These are phyloP conservation scores for Penicillium macrosclerotiorum DNA, from an alignment of 495 filamentous ascomycete genomes.

Conservation along the genomic window DNA sequence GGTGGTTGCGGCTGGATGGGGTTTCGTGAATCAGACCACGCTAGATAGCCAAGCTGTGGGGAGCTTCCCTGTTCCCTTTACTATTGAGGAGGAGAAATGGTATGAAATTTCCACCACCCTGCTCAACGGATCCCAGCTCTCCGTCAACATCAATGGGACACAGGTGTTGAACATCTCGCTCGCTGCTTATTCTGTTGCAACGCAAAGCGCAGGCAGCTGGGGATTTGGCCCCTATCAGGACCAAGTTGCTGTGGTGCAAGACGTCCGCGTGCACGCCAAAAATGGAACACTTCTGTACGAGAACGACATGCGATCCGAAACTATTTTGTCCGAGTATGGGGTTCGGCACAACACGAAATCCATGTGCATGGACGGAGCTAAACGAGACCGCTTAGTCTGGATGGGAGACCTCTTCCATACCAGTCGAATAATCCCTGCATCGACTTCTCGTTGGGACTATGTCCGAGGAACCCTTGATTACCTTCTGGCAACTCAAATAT, in stretches of 20 bases:
- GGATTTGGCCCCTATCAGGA: slow-evolving; percentile 35
- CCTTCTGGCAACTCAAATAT: not conserved
- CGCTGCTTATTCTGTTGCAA: not conserved
- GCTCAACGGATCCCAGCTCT: not conserved
- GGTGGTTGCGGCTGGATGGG: slow-evolving; percentile 1
- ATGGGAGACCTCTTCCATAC: slow-evolving; percentile 23
- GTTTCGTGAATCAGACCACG: slow-evolving; percentile 11
- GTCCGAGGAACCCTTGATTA: slow-evolving; percentile 8
- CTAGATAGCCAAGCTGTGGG: not conserved
- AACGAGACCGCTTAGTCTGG: slow-evolving; percentile 30
- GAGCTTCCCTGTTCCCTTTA: slow-evolving; percentile 2
- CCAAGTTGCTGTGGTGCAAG: slow-evolving; percentile 27
- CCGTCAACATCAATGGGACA: slow-evolving; percentile 4
- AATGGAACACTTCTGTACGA: slow-evolving; percentile 29
- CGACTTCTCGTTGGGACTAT: slow-evolving; percentile 28
- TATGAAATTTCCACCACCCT: slow-evolving; percentile 6
- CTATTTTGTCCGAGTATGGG: slow-evolving; percentile 27
- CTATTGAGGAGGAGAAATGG: slow-evolving; percentile 10
- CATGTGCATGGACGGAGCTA: slow-evolving; percentile 24
- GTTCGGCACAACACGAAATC: slow-evolving; percentile 19
- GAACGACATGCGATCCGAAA: slow-evolving; percentile 19
- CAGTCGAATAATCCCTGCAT: slow-evolving; percentile 17
- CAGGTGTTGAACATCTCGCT: not conserved
- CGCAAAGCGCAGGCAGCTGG: slow-evolving; percentile 21
- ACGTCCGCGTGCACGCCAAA: slow-evolving; percentile 24